Evolutionary conservation across 1,139 yeast species (phyloP).

Genomic region (Diutina scorzettiae): DNA sequence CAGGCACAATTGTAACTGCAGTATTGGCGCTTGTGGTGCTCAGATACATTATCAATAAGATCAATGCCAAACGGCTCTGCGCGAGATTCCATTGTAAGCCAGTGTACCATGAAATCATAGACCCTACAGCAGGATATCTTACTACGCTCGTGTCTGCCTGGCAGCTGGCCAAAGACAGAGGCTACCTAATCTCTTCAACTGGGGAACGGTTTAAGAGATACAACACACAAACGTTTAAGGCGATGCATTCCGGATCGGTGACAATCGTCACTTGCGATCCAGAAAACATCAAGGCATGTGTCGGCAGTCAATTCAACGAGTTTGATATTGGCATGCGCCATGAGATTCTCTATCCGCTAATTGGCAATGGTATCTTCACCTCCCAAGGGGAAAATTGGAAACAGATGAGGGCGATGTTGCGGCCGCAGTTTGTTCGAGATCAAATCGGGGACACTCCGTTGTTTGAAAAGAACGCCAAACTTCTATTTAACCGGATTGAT

Average conservation of each 20-base stretch:
- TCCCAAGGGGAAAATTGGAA: not conserved
- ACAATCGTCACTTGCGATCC: conserved; percentile 6
- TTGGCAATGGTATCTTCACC: conserved; percentile 6
- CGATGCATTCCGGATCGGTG: not conserved
- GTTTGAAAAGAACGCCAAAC: not conserved
- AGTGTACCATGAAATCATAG: not conserved
- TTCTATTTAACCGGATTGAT: not conserved
- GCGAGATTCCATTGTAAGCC: not conserved
- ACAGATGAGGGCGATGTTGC: conserved; percentile 1
- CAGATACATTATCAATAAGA: too few species aligned
- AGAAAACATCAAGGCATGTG: conserved; percentile 5
- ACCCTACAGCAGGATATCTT: not conserved
- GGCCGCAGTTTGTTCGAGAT: conserved; percentile 1
- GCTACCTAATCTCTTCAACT: too few species aligned
- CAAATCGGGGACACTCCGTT: conserved; percentile 2
- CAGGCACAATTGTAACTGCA: too few species aligned
- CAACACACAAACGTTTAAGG: not conserved
- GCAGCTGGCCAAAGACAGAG: too few species aligned
- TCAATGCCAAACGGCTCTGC: not conserved
- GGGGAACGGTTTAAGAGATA: not conserved
- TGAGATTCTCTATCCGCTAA: conserved; percentile 1
- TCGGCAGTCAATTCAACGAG: conserved; percentile 5
- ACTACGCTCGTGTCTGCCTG: not conserved
- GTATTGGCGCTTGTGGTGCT: too few species aligned
- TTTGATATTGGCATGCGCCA: conserved; percentile 5